phyloP scores from a whole-genome alignment of 1,284 basidiomycete species.

The Naganishia sp. region DNA sequence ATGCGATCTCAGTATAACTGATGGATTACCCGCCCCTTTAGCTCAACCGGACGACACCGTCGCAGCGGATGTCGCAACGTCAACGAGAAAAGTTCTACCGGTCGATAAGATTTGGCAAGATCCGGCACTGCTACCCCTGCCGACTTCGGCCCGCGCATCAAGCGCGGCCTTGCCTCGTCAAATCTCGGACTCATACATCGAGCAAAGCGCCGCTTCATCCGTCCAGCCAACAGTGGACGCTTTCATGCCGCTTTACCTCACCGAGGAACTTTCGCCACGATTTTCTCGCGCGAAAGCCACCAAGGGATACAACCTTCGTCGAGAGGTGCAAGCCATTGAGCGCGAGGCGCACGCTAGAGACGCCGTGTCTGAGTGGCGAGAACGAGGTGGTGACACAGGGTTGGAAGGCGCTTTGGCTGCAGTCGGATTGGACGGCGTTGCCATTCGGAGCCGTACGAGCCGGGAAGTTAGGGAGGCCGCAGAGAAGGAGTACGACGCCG shows the following conservation, averaged over 20 bases:
- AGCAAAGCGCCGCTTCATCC: conserved; percentile 27
- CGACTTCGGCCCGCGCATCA: conserved; percentile 38
- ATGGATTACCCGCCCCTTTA: background rate
- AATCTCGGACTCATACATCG: conserved; percentile 41
- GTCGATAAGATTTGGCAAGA: conserved; percentile 27
- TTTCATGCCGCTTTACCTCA: conserved; percentile 51
- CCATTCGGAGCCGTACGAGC: conserved; percentile 43
- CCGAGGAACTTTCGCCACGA: conserved; percentile 51
- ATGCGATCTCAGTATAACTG: background rate
- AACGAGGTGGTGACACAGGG: conserved; percentile 44
- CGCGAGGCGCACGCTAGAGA: conserved; percentile 33
- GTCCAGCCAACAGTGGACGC: conserved; percentile 39
- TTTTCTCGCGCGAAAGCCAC: conserved; percentile 47
- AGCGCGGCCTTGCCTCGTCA: conserved; percentile 33
- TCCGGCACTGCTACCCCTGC: conserved; percentile 32
- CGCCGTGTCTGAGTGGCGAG: conserved; percentile 46
- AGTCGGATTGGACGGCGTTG: conserved; percentile 45
- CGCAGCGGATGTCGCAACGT: background rate
- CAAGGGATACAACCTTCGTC: conserved; percentile 42
- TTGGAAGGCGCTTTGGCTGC: conserved; percentile 39
- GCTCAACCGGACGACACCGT: conserved; percentile 29
- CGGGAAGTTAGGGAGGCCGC: conserved; percentile 50
- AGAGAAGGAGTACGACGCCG: conserved; percentile 40
- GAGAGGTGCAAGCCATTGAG: conserved; percentile 38
- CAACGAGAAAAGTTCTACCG: conserved; percentile 22